Evolutionary conservation across 768 basidiomycete genomes (phyloP).

Genomic region (Asterophora lycoperdoides): DNA sequence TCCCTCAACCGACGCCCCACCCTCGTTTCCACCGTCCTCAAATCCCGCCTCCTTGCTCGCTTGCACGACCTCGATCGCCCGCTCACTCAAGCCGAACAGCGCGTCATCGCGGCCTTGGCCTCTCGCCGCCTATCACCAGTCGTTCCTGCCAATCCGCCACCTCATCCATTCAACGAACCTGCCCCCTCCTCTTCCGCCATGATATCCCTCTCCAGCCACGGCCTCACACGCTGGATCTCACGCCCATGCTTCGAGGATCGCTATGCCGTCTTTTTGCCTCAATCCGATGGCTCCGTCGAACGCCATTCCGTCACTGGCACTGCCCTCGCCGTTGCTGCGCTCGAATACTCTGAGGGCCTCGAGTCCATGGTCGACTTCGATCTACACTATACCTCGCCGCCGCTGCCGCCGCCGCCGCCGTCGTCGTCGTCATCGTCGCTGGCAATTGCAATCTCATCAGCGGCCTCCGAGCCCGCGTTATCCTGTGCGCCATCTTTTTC

Average conservation of each 20-base stretch:
- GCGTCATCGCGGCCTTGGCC: conserved; percentile 42
- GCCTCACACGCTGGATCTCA: conserved; percentile 63
- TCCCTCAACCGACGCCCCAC: conserved; percentile 34
- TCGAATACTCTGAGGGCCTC: conserved; percentile 67
- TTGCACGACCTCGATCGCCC: conserved; percentile 30
- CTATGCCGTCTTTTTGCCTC: conserved; percentile 47
- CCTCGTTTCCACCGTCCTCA: conserved; percentile 45
- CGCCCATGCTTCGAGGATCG: conserved; percentile 79
- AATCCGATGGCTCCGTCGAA: conserved; percentile 32
- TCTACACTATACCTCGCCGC: conserved; percentile 21
- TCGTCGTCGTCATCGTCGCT: conserved; percentile 12
- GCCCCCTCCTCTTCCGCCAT: conserved; percentile 29
- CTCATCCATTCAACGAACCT: conserved; percentile 28
- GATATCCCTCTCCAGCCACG: conserved; percentile 42
- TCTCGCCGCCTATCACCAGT: conserved; percentile 25
- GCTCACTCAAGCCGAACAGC: conserved; percentile 37
- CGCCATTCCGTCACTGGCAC: conserved; percentile 43
- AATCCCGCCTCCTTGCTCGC: conserved; percentile 44
- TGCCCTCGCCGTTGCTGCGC: conserved; percentile 57
- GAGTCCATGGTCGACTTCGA: conserved; percentile 59
- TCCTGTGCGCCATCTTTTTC: conserved; percentile 14
- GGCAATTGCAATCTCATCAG: conserved; percentile 14
- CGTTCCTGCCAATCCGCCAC: conserved; percentile 21
- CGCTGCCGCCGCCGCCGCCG: no score
- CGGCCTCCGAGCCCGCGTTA: conserved; percentile 11